Evolutionary conservation across 805 yeast species (phyloP).

Genomic region (Saccharomycopsis oosterbeekiorum): DNA sequence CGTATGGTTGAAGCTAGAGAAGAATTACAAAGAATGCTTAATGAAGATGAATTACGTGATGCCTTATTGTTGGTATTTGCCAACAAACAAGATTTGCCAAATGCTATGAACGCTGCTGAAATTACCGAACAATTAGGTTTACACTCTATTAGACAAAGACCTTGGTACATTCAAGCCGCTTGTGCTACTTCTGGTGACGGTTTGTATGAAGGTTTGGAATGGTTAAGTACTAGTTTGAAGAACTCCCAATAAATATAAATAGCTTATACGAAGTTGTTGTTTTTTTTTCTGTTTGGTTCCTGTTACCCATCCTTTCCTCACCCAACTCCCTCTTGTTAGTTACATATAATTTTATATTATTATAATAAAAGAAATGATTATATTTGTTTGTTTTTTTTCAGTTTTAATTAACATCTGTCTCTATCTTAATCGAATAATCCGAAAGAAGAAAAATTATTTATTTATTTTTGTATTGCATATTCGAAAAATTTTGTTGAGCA

Average conservation of each 20-base stretch:
- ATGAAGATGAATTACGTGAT: constrained; percentile 96
- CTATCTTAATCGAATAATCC: no score
- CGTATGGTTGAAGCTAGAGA: constrained; percentile 97
- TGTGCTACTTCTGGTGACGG: constrained; percentile 99
- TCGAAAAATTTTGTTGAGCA: no score
- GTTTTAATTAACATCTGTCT: no score
- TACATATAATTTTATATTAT: constrained; percentile 1
- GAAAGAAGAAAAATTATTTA: no score
- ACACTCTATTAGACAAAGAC: constrained; percentile 96
- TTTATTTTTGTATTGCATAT: no score
- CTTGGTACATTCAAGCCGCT: constrained; percentile 98
- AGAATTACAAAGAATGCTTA: constrained; percentile 95
- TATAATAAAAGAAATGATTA: constrained; percentile 1
- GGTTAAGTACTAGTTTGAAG: constrained; percentile 89
- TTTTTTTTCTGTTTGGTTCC: background rate
- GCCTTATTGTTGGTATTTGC: constrained; percentile 93
- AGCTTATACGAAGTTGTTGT: background rate
- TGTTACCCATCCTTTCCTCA: background rate
- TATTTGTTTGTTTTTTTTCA: background rate
- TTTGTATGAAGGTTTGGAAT: constrained; percentile 93
- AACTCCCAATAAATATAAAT: constrained; percentile 35
- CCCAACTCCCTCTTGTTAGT: background rate
- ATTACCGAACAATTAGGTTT: constrained; percentile 94
- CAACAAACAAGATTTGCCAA: constrained; percentile 97
- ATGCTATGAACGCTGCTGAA: constrained; percentile 98